Percentiles rank a stretch among this genome's conserved stretches.
These are phyloP conservation scores for Tillandsia fasciculata DNA, from an alignment of 176 grass and related monocot species.

Conservation along the genomic window DNA sequence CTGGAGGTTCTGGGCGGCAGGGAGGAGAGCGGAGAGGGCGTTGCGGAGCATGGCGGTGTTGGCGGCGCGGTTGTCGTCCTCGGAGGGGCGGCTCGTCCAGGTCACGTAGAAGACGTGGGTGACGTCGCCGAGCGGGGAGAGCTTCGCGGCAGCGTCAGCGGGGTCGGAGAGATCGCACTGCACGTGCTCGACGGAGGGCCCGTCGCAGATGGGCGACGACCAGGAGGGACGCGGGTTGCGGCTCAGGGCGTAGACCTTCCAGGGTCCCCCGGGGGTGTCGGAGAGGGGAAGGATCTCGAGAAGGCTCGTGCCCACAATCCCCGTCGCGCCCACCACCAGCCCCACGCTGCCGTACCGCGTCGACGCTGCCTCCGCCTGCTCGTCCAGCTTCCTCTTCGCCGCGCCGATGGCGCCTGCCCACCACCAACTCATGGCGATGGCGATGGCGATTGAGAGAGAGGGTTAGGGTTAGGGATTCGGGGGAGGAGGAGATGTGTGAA, in stretches of 20 bases:
- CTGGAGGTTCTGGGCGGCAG: constrained; percentile 32
- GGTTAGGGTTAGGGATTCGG: neutral
- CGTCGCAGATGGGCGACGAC: constrained; percentile 23
- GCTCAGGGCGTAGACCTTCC: constrained; percentile 68
- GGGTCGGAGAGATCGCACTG: constrained; percentile 45
- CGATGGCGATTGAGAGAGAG: neutral
- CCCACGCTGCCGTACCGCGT: constrained; percentile 47
- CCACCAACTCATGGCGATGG: constrained; percentile 71
- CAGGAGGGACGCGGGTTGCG: constrained; percentile 25
- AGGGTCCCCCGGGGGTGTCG: constrained; percentile 63
- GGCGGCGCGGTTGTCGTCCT: constrained; percentile 22
- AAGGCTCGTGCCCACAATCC: constrained; percentile 64
- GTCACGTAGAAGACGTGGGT: constrained; percentile 61
- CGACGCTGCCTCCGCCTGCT: constrained; percentile 11
- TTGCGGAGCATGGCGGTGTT: constrained; percentile 58
- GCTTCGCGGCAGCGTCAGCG: constrained; percentile 29
- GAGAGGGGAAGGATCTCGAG: constrained; percentile 71
- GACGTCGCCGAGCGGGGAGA: constrained; percentile 37
- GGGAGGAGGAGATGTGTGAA: neutral
- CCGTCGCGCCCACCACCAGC: constrained; percentile 56
- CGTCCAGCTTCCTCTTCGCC: constrained; percentile 58
- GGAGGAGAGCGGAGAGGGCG: constrained; percentile 51
- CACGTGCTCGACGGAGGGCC: constrained; percentile 30
- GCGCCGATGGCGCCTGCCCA: constrained; percentile 77
- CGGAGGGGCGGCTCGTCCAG: constrained; percentile 23